Percentiles rank a stretch among this genome's conserved stretches.
Evolutionary conservation across 371 early-diverging fungal genomes (phyloP).

Genomic region (Mucor velutinosus): DNA sequence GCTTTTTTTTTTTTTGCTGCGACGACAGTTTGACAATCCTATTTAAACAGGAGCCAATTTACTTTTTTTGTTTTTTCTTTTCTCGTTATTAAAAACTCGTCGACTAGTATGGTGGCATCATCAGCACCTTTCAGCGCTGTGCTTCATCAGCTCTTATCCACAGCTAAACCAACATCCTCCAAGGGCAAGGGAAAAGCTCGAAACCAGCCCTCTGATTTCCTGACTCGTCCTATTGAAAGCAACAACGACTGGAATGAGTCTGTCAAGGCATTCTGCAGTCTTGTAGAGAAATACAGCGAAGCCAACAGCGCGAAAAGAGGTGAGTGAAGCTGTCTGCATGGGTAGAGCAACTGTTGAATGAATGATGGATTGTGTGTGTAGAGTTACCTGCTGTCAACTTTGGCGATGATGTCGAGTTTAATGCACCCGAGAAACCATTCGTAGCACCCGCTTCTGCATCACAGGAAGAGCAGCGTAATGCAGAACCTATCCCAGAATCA

Average conservation of each 20-base stretch:
- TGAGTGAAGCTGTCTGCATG: not conserved
- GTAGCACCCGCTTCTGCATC: not conserved
- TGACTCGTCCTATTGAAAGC: not conserved
- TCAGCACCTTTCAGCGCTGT: conserved; percentile 1
- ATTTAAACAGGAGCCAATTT: not conserved
- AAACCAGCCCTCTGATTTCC: not conserved
- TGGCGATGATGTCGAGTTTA: conserved; percentile 14
- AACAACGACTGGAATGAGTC: conserved; percentile 1
- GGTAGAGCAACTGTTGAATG: not conserved
- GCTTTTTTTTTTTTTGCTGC: not conserved
- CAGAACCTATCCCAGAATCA: not conserved
- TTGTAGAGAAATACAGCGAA: conserved; percentile 10
- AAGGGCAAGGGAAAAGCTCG: conserved; percentile 18
- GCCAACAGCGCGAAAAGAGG: not conserved
- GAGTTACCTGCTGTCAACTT: not conserved
- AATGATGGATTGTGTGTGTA: not conserved
- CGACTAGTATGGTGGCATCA: not conserved
- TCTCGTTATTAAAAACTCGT: not conserved
- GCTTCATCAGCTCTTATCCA: conserved; percentile 11
- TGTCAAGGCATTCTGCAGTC: conserved; percentile 9
- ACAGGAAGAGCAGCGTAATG: not conserved
- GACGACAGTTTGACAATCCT: not conserved
- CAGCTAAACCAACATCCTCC: not conserved
- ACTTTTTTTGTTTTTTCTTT: not conserved
- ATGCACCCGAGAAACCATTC: conserved; percentile 11